phyloP scores from a whole-genome alignment of 2,329 filamentous ascomycete species.

The Penicillium digitatum region DNA sequence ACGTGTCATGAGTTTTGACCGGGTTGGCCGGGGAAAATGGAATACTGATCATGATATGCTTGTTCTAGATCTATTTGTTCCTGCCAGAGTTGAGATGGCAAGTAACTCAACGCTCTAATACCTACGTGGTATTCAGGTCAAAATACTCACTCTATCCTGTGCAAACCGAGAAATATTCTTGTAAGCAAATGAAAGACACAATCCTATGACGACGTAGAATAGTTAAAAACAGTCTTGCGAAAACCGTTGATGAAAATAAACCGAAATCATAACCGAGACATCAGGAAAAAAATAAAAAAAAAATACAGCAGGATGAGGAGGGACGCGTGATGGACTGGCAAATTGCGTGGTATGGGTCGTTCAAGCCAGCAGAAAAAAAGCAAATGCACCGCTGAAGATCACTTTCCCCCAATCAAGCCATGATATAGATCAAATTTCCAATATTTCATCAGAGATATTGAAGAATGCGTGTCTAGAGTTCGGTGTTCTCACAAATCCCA shows the following conservation, averaged over 20 bases:
- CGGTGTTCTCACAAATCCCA: conserved; percentile 7
- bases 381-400: not conserved
- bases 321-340: not conserved
- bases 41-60: not conserved
- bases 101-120: not conserved
- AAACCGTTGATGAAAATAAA: not conserved
- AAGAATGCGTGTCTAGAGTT: not conserved
- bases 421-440: not conserved
- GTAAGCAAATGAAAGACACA: not conserved
- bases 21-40: not conserved
- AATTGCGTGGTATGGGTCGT: not conserved
- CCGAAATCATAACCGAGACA: not conserved
- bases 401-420: not conserved
- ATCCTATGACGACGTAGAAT: not conserved
- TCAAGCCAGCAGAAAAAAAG: not conserved
- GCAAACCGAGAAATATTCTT: not conserved
- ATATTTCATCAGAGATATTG: not conserved
- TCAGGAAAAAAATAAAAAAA: not conserved
- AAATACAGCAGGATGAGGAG: not conserved
- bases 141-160: not conserved
- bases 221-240: not conserved
- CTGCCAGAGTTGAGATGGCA: not conserved
- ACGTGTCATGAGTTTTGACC: conserved; percentile 25
- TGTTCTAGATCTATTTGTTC: not conserved
- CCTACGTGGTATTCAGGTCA: not conserved